Conservation (phyloP, 1,284 basidiomycete genomes). For the Phenoliferia sp. region DNA sequence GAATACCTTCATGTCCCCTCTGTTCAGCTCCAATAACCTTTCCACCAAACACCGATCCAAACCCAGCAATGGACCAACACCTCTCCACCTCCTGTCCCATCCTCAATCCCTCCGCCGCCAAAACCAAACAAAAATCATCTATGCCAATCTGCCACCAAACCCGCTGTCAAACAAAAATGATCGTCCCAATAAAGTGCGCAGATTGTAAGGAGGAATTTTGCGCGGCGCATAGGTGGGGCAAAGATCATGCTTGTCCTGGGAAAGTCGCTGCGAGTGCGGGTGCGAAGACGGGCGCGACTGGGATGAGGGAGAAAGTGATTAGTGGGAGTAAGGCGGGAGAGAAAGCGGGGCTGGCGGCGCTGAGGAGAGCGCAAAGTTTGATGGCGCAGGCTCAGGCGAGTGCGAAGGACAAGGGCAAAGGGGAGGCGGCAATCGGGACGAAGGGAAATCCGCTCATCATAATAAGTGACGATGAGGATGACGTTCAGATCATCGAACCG, state of each 20-base stretch:
- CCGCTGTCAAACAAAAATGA: conserved; percentile 28
- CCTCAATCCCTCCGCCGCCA: conserved; percentile 10
- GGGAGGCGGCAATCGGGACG: background rate
- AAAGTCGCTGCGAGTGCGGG: background rate
- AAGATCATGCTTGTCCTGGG: conserved; percentile 24
- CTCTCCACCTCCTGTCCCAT: conserved; percentile 11
- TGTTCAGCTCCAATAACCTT: conserved; percentile 19
- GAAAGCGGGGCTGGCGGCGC: conserved; percentile 15
- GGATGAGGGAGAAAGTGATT: background rate
- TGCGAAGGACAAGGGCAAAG: too few species aligned
- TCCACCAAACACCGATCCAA: conserved; percentile 17
- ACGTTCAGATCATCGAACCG: conserved; percentile 9
- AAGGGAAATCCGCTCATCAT: conserved; percentile 5
- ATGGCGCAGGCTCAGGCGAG: background rate
- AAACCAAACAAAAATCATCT: background rate
- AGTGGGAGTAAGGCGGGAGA: background rate
- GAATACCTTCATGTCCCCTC: conserved; percentile 27
- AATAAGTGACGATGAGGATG: conserved; percentile 2
- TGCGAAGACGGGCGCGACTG: background rate
- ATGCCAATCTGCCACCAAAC: conserved; percentile 11
- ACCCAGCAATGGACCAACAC: conserved; percentile 25
- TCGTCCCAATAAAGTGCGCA: conserved; percentile 29
- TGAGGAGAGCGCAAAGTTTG: conserved; percentile 21
- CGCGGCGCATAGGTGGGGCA: conserved; percentile 24
- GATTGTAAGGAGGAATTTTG: conserved; percentile 25